Base-by-base conservation (phyloP, 208 protist genomes). In the Strigomonas galati region DNA sequence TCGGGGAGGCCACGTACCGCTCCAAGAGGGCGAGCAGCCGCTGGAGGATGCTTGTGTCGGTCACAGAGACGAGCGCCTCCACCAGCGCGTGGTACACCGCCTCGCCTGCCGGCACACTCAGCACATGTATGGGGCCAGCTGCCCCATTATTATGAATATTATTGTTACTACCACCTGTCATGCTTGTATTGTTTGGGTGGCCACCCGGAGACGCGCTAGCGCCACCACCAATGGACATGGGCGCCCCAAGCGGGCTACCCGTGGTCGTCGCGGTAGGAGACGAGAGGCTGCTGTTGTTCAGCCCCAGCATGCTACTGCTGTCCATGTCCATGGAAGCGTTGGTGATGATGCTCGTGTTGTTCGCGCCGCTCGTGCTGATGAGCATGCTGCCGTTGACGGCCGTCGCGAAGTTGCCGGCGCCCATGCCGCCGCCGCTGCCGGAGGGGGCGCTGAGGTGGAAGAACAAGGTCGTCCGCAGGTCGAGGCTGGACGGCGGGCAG, bases 61-160 rank as follows among this genome's bases (percentile, higher is more conserved):
- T 55, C 49, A 69, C 70, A n/a, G 89, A 63, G 19, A 74, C 57
- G 27, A 73, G 79, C n/a, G 67, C 52, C 52, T 86, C 81, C 49
- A 40, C 35, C 35, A 82, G 24, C 0, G 61, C 27, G 2, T 74
- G 51, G 37, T 87, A 81, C 1, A 78, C 61, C 27, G 76, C 65
- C 31, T 62, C 44, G 44, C 14, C 61, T 64, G 57, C 12, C 23
- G 10, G 58, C 56, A 40, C 7, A 40, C 35, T 40, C 35, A 40
- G 35, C 7, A 40, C 35, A 10, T 40, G 35, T 4, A 40, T 10
- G 7, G 35, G 10, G 7, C 7, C 35, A 4, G 35, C 35, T 4
- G 7, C 35, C n/a, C n/a, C n/a, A n/a, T n/a, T n/a, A n/a, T n/a
- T n/a, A n/a, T n/a, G n/a, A n/a, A n/a, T n/a, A n/a, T n/a, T n/a